Evolutionary conservation across 306 rosid genomes (phyloP).

Genomic region (Cicer yamashitae): DNA sequence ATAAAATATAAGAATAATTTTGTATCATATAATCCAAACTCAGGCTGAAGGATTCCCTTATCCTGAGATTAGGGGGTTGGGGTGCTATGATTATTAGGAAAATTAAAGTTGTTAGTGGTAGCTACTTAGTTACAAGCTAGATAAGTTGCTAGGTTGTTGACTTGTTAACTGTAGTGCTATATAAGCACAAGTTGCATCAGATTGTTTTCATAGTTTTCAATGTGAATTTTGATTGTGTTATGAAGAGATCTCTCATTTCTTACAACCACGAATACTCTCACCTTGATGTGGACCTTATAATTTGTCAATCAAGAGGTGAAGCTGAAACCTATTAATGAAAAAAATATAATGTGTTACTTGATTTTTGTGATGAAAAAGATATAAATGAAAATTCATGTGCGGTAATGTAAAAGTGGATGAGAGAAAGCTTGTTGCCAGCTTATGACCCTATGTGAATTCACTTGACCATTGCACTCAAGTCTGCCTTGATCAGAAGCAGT

Average conservation of each 20-base stretch:
- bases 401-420: constrained; percentile 5
- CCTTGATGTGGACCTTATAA: neutral
- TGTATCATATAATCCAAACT: neutral
- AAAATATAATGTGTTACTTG: neutral
- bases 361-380: constrained; percentile 17
- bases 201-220: neutral
- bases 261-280: neutral
- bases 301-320: constrained; percentile 9
- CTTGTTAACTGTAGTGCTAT: neutral
- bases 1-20: neutral
- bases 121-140: neutral
- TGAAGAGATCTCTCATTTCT: neutral
- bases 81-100: neutral
- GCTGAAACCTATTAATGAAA: neutral
- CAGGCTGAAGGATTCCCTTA: neutral
- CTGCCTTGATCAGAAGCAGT: constrained; percentile 22
- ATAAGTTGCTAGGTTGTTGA: neutral
- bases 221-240: neutral
- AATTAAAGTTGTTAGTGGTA: neutral
- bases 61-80: neutral
- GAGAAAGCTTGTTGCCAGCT: constrained; percentile 17
- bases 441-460: neutral
- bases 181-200: neutral
- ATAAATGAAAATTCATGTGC: neutral
- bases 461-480: constrained; percentile 10